Conservation (phyloP, 306 rosid genomes). For the Vigna hirtella region DNA sequence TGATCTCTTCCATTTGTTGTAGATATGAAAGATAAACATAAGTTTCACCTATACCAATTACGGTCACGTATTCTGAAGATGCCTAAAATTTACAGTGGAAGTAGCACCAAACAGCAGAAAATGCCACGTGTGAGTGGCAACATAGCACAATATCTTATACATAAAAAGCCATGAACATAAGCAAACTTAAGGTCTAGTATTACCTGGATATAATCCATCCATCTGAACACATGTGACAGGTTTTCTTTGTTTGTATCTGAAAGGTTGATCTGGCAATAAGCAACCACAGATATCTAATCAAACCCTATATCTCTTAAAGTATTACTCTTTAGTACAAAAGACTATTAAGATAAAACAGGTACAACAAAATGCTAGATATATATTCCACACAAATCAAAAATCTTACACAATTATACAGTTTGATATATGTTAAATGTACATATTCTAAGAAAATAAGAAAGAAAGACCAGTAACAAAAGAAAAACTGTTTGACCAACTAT, state of each 20-base stretch:
- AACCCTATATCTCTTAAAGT: slow-evolving; percentile 26
- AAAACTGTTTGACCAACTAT: slow-evolving; percentile 3
- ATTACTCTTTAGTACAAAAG: slow-evolving; percentile 25
- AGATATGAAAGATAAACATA: slow-evolving; percentile 10
- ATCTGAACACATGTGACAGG: slow-evolving; percentile 80
- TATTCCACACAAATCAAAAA: slow-evolving; percentile 28
- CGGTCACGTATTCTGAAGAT: slow-evolving; percentile 11
- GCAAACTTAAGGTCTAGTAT: slow-evolving; percentile 17
- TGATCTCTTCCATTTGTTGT: neutral
- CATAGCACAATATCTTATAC: slow-evolving; percentile 9
- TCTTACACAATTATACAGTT: neutral
- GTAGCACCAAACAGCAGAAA: slow-evolving; percentile 13
- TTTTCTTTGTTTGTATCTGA: slow-evolving; percentile 61
- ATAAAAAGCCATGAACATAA: slow-evolving; percentile 6
- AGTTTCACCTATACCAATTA: slow-evolving; percentile 15
- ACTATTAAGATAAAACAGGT: slow-evolving; percentile 7
- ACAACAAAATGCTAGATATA: slow-evolving; percentile 26
- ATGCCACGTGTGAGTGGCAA: neutral
- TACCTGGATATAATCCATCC: slow-evolving; percentile 92
- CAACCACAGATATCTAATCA: slow-evolving; percentile 51
- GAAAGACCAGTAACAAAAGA: neutral
- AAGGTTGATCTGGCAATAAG: slow-evolving; percentile 73
- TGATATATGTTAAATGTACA: slow-evolving; percentile 23
- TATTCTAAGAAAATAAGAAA: neutral
- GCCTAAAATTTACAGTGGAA: neutral